Evolutionary conservation across 1,284 basidiomycete genomes (phyloP), one percentile per base, ranked within the genome.

Genomic region (Mycosarcoma mackinlayi): DNA sequence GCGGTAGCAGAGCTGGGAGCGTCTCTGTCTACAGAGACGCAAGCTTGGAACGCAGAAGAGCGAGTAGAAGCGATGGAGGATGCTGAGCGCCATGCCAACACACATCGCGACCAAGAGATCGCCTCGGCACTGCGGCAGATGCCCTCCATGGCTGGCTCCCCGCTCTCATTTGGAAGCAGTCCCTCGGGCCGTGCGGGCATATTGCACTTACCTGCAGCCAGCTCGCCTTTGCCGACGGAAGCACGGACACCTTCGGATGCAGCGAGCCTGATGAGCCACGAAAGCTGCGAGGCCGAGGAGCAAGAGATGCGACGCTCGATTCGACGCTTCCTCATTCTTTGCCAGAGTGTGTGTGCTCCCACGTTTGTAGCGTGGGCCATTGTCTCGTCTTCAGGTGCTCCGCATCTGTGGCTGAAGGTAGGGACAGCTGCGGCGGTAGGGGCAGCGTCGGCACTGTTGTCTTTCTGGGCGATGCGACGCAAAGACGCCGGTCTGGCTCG

Each of bases 231-330:
- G 39, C 63, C 52, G 2, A 3, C 48, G 14, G 53, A 53, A 13
- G 19, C 27, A n/a, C 40, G 42, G 14, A 14, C 52, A 14, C 40
- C 25, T 16, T 23, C 30, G 7, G 51, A 54, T 18, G 38, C 33
- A 39, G 50, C 62, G 13, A 58, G 55, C 42, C 50, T 55, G 27
- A 30, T 38, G 31, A 66, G 84, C 6, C 79, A 80, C 9, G 56
- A 42, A 83, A 84, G 30, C 88, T 89, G 80, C 88, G 80, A 67
- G 8, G 79, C 46, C 71, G 81, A 70, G 10, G 70, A 84, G 19
- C 53, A 62, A 47, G 61, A 63, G 56, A 58, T 62, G 72, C 50
- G 57, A 11, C 46, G 65, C 35, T 62, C 54, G 35, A 45, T 56
- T 13, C 62, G 56, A 16, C 55, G 67, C 41, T 68, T 77, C 44